A percentile compares a stretch with the other conserved stretches of the same genome.
Evolutionary conservation across 2,329 filamentous ascomycete genomes (phyloP).

Genomic region (Fusarium sp.): DNA sequence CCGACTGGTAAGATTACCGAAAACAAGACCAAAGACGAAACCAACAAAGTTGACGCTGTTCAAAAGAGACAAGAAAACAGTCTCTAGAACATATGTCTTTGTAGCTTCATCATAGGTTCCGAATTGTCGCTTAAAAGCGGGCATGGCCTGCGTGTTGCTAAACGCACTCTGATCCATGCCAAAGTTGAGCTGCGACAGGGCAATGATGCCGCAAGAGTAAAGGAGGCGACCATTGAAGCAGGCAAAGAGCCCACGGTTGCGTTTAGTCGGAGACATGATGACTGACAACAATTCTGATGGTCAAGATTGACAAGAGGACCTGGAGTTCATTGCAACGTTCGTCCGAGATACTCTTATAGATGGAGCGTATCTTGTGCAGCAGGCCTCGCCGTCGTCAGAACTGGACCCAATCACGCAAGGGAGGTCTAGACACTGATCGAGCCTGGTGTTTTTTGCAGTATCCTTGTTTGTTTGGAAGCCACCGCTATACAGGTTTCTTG

Average conservation of each 20-base stretch:
- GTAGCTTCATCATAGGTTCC: slow-evolving; percentile 29
- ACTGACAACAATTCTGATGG: not conserved
- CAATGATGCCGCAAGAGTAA: slow-evolving; percentile 41
- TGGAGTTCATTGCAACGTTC: not conserved
- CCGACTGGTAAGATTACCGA: slow-evolving; percentile 45
- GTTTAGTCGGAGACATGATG: not conserved
- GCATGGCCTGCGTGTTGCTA: slow-evolving; percentile 51
- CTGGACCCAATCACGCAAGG: slow-evolving; percentile 1
- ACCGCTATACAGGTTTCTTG: not conserved
- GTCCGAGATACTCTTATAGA: not conserved
- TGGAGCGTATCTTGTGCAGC: not conserved
- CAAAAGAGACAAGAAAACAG: slow-evolving; percentile 43
- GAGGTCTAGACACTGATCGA: slow-evolving; percentile 2
- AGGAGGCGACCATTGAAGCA: slow-evolving; percentile 6
- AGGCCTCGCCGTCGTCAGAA: not conserved
- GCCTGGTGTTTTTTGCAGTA: not conserved
- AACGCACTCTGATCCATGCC: slow-evolving; percentile 52
- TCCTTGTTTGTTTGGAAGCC: not conserved
- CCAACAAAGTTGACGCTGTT: slow-evolving; percentile 49
- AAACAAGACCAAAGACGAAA: slow-evolving; percentile 32
- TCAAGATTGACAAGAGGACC: not conserved
- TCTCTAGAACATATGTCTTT: slow-evolving; percentile 41
- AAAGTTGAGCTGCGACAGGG: slow-evolving; percentile 52
- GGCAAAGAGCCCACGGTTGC: not conserved
- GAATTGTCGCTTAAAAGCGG: slow-evolving; percentile 47